A percentile compares a stretch with the other conserved stretches of the same genome.
phyloP scores from a whole-genome alignment of 495 filamentous ascomycete species.

The Rhizodiscina lignyota region DNA sequence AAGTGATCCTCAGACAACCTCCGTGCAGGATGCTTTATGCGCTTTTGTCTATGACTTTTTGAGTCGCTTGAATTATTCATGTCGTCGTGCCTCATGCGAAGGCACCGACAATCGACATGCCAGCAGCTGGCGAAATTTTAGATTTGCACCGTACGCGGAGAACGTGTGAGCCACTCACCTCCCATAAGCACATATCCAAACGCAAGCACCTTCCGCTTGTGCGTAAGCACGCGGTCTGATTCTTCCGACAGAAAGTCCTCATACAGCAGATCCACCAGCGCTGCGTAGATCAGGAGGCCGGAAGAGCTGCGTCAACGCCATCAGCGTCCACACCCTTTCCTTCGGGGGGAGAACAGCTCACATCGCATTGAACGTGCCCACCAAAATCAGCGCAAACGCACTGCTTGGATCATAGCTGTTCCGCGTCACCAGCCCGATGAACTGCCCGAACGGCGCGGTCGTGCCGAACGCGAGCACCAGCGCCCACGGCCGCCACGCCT shows the following conservation, averaged over 20 bases:
- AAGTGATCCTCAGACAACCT: no score
- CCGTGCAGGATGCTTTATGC: no score
- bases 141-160: no score
- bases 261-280: slow-evolving; percentile 41
- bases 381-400: slow-evolving; percentile 46
- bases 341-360: no score
- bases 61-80: no score
- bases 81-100: no score
- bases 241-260: slow-evolving; percentile 5
- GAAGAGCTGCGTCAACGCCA: slow-evolving; percentile 4
- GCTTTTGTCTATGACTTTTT: no score
- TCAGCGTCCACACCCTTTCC: slow-evolving; percentile 18
- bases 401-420: slow-evolving; percentile 47
- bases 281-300: slow-evolving; percentile 43
- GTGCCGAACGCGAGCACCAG: slow-evolving; percentile 44
- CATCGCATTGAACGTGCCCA: slow-evolving; percentile 55
- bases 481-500: slow-evolving; percentile 40
- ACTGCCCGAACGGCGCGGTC: slow-evolving; percentile 43
- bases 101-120: no score
- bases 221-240: slow-evolving; percentile 3
- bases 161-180: no score
- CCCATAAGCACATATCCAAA: slow-evolving; percentile 11
- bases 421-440: slow-evolving; percentile 37
- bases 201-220: slow-evolving; percentile 7
- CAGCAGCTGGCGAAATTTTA: no score